These are phyloP conservation scores for Penicillium longicatenatum DNA, from an alignment of 495 filamentous ascomycete genomes.

Conservation along the genomic window DNA sequence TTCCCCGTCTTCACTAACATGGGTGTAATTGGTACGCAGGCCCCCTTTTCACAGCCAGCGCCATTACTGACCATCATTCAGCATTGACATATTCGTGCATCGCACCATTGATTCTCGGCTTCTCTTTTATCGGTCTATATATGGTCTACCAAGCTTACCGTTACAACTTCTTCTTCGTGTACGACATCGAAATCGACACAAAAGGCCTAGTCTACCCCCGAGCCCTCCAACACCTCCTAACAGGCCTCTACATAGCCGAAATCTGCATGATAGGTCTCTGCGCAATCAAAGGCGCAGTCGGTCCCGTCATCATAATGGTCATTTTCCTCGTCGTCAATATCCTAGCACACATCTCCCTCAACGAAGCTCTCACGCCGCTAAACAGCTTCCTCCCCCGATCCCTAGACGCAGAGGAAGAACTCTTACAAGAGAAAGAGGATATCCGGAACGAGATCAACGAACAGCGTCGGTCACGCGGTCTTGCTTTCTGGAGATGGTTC, in stretches of 20 bases:
- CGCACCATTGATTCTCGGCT: constrained; percentile 80
- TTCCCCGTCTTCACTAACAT: constrained; percentile 88
- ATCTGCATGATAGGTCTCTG: constrained; percentile 87
- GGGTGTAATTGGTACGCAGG: constrained; percentile 65
- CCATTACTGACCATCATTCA: constrained; percentile 13
- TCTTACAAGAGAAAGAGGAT: constrained; percentile 39
- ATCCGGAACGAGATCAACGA: constrained; percentile 28
- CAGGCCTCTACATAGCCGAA: constrained; percentile 80
- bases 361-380: constrained; percentile 70
- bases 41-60: no score
- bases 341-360: constrained; percentile 77
- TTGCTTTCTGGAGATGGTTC: constrained; percentile 65
- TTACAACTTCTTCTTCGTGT: constrained; percentile 91
- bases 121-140: constrained; percentile 74
- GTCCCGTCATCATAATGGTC: constrained; percentile 77
- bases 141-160: constrained; percentile 88
- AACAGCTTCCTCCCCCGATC: constrained; percentile 71
- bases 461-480: constrained; percentile 23
- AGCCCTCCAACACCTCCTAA: constrained; percentile 82
- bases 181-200: constrained; percentile 79
- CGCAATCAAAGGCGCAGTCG: constrained; percentile 65
- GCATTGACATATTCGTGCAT: constrained; percentile 82
- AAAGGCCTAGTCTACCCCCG: constrained; percentile 85
- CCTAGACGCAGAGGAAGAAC: constrained; percentile 50
- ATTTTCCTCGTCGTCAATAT: constrained; percentile 74